Conservation (phyloP, 768 basidiomycete genomes). For the Obba rivulosa region DNA sequence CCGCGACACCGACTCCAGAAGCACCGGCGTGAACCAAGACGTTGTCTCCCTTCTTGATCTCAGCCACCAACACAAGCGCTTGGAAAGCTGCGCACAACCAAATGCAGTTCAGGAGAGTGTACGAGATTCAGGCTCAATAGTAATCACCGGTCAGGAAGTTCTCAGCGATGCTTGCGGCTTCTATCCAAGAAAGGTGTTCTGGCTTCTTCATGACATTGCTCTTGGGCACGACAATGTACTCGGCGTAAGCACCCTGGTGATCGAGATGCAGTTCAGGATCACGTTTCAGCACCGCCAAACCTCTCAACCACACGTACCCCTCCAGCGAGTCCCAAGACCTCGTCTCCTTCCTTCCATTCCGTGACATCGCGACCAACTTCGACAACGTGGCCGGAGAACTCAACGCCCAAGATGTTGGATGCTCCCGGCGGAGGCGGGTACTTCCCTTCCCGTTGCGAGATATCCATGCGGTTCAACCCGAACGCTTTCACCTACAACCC, state of each 20-base stretch:
- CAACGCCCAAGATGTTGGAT: constrained; percentile 76
- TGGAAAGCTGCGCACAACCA: constrained; percentile 44
- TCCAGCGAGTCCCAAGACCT: constrained; percentile 78
- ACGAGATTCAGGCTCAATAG: not conserved
- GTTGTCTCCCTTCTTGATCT: constrained; percentile 62
- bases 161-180: constrained; percentile 88
- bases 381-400: constrained; percentile 69
- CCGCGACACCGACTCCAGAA: constrained; percentile 85
- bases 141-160: constrained; percentile 76
- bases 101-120: not conserved
- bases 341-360: constrained; percentile 56
- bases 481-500: constrained; percentile 64
- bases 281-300: not conserved
- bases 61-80: constrained; percentile 59
- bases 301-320: constrained; percentile 50
- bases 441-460: constrained; percentile 61
- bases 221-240: constrained; percentile 67
- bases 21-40: constrained; percentile 90
- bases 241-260: constrained; percentile 82
- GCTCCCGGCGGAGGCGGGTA: constrained; percentile 79
- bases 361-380: constrained; percentile 30
- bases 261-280: no score
- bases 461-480: constrained; percentile 88
- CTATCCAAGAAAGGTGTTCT: constrained; percentile 64
- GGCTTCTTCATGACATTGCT: constrained; percentile 75